phyloP scores from a whole-genome alignment of 1,284 basidiomycete species.

The Naganishia sp. region DNA sequence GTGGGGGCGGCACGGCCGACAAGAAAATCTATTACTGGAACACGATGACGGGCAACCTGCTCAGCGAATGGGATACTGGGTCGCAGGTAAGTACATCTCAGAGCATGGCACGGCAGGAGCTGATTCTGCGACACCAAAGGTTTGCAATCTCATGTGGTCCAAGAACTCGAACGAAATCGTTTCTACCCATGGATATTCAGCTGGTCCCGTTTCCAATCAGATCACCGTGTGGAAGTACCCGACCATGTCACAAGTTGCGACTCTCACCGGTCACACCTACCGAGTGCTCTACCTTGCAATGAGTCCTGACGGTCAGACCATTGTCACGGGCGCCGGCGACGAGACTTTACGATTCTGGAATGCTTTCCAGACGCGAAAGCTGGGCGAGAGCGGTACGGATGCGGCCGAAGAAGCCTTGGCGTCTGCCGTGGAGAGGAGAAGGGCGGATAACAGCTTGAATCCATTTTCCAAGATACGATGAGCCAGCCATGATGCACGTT shows the following conservation, averaged over 20 bases:
- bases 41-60: constrained; percentile 77
- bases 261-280: constrained; percentile 89
- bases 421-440: constrained; percentile 25
- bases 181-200: constrained; percentile 95
- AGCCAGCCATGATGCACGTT: background rate
- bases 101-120: background rate
- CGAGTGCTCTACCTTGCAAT: constrained; percentile 94
- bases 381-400: constrained; percentile 33
- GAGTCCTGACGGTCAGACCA: constrained; percentile 95
- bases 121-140: constrained; percentile 57
- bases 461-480: constrained; percentile 47
- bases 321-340: constrained; percentile 96
- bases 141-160: constrained; percentile 97
- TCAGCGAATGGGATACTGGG: constrained; percentile 85
- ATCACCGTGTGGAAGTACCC: constrained; percentile 99
- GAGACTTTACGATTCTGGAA: constrained; percentile 98
- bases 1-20: constrained; percentile 96
- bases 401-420: constrained; percentile 26
- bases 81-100: constrained; percentile 68
- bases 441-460: constrained; percentile 39
- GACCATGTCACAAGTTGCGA: constrained; percentile 86
- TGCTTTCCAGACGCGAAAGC: constrained; percentile 69
- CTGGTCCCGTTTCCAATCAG: constrained; percentile 91
- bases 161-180: constrained; percentile 94
- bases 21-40: constrained; percentile 99